phyloP scores from a whole-genome alignment of 179 eudicot genomes.

The Silene coronaria region DNA sequence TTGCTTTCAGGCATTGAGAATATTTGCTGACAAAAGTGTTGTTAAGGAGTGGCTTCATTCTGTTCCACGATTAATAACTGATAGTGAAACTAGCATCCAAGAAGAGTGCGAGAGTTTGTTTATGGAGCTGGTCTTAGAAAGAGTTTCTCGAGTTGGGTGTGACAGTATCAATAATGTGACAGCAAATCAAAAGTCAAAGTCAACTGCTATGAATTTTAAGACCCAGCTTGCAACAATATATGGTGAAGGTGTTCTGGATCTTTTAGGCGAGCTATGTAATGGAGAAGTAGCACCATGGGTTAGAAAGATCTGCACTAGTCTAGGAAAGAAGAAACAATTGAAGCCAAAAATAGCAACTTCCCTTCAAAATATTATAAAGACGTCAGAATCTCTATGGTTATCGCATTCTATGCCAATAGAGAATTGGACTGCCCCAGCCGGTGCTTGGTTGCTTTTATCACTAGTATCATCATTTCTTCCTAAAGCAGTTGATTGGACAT shows the following conservation, averaged over 20 bases:
- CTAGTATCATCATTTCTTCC: slow-evolving; percentile 74
- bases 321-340: slow-evolving; percentile 78
- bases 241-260: slow-evolving; percentile 57
- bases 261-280: slow-evolving; percentile 58
- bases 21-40: slow-evolving; percentile 47
- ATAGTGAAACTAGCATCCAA: slow-evolving; percentile 91
- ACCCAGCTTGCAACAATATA: slow-evolving; percentile 36
- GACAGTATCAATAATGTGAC: slow-evolving; percentile 15
- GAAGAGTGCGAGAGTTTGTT: slow-evolving; percentile 90
- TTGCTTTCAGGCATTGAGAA: slow-evolving; percentile 67
- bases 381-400: slow-evolving; percentile 75
- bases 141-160: slow-evolving; percentile 58
- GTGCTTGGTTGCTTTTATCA: slow-evolving; percentile 89
- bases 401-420: slow-evolving; percentile 62
- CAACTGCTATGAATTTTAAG: slow-evolving; percentile 27
- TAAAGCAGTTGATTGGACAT: slow-evolving; percentile 79
- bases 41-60: slow-evolving; percentile 88
- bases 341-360: slow-evolving; percentile 57
- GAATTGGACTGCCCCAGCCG: slow-evolving; percentile 96
- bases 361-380: slow-evolving; percentile 67
- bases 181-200: slow-evolving; percentile 19
- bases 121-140: slow-evolving; percentile 70
- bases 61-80: slow-evolving; percentile 69
- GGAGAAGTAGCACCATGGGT: slow-evolving; percentile 91
- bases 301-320: slow-evolving; percentile 71